Evolutionary conservation across 1,139 yeast genomes (phyloP).

Genomic region (Suhomyces panamericanus): DNA sequence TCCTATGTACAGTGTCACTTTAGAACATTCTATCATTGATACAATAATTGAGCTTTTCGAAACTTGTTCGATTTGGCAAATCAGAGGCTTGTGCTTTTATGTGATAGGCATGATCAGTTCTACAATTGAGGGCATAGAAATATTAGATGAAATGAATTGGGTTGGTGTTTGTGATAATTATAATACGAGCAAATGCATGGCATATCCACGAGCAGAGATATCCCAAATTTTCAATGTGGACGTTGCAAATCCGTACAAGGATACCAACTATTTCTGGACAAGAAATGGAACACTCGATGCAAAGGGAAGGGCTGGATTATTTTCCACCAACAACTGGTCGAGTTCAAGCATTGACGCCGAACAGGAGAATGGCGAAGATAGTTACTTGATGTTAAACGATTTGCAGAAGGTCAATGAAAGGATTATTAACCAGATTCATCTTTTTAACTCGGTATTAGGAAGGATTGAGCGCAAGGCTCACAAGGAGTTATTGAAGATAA

Average conservation of each 20-base stretch:
- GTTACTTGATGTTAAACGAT: slow-evolving; percentile 8
- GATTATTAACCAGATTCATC: slow-evolving; percentile 51
- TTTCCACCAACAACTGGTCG: slow-evolving; percentile 1
- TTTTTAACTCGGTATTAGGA: slow-evolving; percentile 63
- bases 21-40: slow-evolving; percentile 47
- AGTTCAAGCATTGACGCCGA: slow-evolving; percentile 7
- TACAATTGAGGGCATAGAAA: slow-evolving; percentile 79
- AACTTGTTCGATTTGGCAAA: slow-evolving; percentile 57
- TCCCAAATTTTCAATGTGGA: slow-evolving; percentile 26
- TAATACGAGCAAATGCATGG: slow-evolving; percentile 54
- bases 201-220: slow-evolving; percentile 45
- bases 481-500: slow-evolving; percentile 58
- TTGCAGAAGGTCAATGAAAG: slow-evolving; percentile 30
- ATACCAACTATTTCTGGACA: slow-evolving; percentile 5
- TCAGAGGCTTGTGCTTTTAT: slow-evolving; percentile 76
- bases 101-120: slow-evolving; percentile 73
- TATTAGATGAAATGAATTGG: slow-evolving; percentile 86
- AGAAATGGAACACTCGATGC: slow-evolving; percentile 4
- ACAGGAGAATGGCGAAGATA: slow-evolving; percentile 6
- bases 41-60: slow-evolving; percentile 46
- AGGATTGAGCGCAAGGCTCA: slow-evolving; percentile 69
- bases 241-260: slow-evolving; percentile 30
- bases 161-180: slow-evolving; percentile 54
- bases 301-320: neutral
- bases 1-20: slow-evolving; percentile 52